Evolutionary conservation across 163 green algal species (phyloP).

Genomic region (Scenedesmus sp.): DNA sequence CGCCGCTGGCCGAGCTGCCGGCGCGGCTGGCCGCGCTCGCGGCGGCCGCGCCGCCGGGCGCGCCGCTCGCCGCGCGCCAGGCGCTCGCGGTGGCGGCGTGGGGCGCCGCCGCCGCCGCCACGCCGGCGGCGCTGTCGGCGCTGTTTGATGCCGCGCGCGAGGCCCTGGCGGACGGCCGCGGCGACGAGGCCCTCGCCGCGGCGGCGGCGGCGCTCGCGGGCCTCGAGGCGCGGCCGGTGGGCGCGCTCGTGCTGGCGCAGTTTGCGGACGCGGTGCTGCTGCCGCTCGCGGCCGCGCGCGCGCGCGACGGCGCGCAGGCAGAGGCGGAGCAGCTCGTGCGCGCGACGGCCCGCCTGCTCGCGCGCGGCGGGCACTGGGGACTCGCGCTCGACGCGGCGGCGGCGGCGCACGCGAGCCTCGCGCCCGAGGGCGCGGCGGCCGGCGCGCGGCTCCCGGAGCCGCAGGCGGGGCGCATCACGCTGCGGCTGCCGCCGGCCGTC

Average conservation of each 20-base stretch:
- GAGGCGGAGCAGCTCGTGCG: too few relatives aligned
- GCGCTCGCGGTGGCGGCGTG: too few relatives aligned
- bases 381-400: neutral
- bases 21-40: too few relatives aligned
- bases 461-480: neutral
- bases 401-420: neutral
- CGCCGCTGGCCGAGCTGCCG: too few relatives aligned
- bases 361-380: neutral
- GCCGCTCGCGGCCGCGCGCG: neutral
- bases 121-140: neutral
- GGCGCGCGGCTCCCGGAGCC: neutral
- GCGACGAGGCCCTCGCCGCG: conserved; percentile 14
- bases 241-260: conserved; percentile 1
- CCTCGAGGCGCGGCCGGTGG: neutral
- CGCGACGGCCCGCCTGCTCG: conserved; percentile 5
- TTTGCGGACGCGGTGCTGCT: conserved; percentile 23
- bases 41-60: too few relatives aligned
- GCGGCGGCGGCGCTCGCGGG: conserved; percentile 20
- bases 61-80: too few relatives aligned
- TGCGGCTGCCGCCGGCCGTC: conserved; percentile 12
- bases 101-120: neutral
- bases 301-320: conserved; percentile 2
- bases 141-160: conserved; percentile 21
- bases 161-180: neutral
- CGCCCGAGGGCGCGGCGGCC: neutral